Evolutionary conservation across 352 stramenopile genomes (phyloP), one percentile per base, ranked within the genome.

Genomic region (Peronospora belbahrii): DNA sequence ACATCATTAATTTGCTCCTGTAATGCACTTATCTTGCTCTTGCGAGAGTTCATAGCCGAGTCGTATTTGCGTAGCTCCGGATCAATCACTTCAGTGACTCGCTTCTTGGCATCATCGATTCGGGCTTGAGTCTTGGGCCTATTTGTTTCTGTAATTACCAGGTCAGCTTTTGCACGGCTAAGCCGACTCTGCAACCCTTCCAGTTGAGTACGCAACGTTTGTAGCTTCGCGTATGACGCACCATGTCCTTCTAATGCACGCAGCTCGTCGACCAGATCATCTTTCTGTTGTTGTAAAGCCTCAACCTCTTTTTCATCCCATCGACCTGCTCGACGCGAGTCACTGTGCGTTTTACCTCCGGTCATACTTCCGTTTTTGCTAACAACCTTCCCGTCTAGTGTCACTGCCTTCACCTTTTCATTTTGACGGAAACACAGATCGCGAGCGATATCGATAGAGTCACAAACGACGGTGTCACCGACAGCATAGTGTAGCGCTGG

Each of bases 341-440:
- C 83, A 18, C 78, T 88, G 20, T 86, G 75, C 0, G 88, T 96
- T 9, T 86, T 78, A 42, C 95, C 96, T 34, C 95, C 96, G 0
- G 94, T 99, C 94, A 99, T 99, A 60, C 95, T 97, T 38, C 95
- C 96, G 31, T 96, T 97, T 61, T 98, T 98, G 59, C 75, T 96
- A 41, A 99, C 97, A 35, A 98, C 89, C 63, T 96, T 94, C 15
- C 96, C 96, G 27, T 85, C 85, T 10, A 98, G 54, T 2, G 96
- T 98, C 20, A 97, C 88, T 10, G 82, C 82, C 45, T 94, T 94
- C 7, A 94, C 74, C 28, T 86, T 87, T 30, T 94, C 82, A 27
- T 88, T 87, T 31, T 85, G 75, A 9, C 50, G 58, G 40, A 92
- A 94, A 37, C 82, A 92, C 11, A 94, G 41, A 44, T 88, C 74